Evolutionary conservation across 306 rosid genomes (phyloP), one percentile per base, ranked within the genome.

Genomic region (Cicer chorassanicum): DNA sequence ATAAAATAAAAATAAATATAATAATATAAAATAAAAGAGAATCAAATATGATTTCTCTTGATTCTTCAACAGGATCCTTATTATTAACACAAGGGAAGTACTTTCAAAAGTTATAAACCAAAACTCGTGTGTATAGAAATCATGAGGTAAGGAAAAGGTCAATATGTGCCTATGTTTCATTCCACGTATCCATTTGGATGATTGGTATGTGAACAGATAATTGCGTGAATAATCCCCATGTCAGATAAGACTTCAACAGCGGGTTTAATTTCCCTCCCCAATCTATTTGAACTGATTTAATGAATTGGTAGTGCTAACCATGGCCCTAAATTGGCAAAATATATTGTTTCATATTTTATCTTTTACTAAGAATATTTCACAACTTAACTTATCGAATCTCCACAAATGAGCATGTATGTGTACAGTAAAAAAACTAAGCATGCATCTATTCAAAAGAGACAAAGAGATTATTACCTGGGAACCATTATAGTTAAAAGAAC

Each of bases 391-490:
- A 43, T 44, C 13, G 62, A 64, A 56, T 61, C 15, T 64, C 15
- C 56, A 48, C 57, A 39, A 67, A 59, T 74, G 46, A 74, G 42
- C 50, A 66, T 38, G 69, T 13, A 45, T 0, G 34, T 65, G 38
- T 7, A 13, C 36, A 11, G 50, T 21, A 60, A 24, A 44, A 57
- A 46, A 14, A 13, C 6, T 55, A 41, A 62, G 59, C 66, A 78
- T 57, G 41, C 59, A 61, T 61, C 44, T 63, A 68, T 42, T 50
- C 70, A n/a, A 57, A 49, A 74, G 60, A 72, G 50, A 81, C 48
- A 70, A 43, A 79, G 85, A 84, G 66, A 76, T 44, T 39, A 42
- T 68, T 87, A 92, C 98, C 89, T 90, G 96, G 15, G 89, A 73
- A 73, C 77, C 81, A 56, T 83, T 85, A 64, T 90, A 92, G 85